Evolutionary conservation across 1,139 yeast genomes (phyloP).

Genomic region (Candida neerlandica): DNA sequence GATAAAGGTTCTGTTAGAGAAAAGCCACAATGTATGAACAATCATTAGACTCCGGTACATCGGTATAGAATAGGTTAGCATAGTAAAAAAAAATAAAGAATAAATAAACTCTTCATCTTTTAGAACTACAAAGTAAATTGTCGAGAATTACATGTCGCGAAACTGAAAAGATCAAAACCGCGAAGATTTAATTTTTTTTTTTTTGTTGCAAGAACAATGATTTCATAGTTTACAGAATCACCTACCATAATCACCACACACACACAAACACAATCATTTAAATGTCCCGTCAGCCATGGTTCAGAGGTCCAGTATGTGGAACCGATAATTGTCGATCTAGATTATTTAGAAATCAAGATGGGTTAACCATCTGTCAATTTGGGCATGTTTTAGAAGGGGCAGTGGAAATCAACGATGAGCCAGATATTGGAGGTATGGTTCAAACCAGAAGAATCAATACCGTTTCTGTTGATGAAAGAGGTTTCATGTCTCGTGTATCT

Average conservation of each 20-base stretch:
- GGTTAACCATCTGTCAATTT: constrained; percentile 79
- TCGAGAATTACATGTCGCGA: neutral
- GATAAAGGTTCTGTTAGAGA: constrained; percentile 24
- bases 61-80: neutral
- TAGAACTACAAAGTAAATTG: neutral
- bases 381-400: constrained; percentile 90
- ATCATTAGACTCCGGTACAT: constrained; percentile 11
- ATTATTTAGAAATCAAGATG: constrained; percentile 71
- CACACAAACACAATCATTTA: neutral
- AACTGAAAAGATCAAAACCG: too few species aligned
- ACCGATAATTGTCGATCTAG: constrained; percentile 84
- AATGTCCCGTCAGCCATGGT: constrained; percentile 43
- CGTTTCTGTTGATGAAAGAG: constrained; percentile 23
- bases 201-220: too few species aligned
- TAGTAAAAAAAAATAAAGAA: neutral
- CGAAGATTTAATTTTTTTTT: too few species aligned
- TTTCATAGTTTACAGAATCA: too few species aligned
- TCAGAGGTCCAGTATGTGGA: constrained; percentile 83
- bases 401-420: constrained; percentile 77
- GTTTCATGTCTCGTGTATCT: constrained; percentile 17
- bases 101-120: too few species aligned
- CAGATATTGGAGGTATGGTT: constrained; percentile 56
- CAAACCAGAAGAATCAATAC: constrained; percentile 58
- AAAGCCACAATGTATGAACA: constrained; percentile 14
- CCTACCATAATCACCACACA: neutral